A percentile compares a stretch with the other conserved stretches of the same genome.
Evolutionary conservation across 306 rosid species (phyloP).

Genomic region (Dicorynia guianensis): DNA sequence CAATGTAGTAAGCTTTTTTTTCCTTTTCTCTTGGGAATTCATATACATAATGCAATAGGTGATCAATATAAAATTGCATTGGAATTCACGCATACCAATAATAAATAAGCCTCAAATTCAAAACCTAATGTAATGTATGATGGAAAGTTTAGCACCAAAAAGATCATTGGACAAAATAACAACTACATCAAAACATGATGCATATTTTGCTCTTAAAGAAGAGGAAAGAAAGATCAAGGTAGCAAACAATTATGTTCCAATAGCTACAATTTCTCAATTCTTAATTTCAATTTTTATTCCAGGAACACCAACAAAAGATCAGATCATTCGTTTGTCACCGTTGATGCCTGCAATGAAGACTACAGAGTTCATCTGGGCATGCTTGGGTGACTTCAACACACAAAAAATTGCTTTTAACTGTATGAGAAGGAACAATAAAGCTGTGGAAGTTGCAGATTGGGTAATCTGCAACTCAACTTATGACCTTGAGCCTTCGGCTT

Average conservation of each 20-base stretch:
- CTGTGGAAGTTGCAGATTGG: conserved; percentile 33
- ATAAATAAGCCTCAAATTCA: not conserved
- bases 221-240: not conserved
- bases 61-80: not conserved
- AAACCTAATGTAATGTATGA: not conserved
- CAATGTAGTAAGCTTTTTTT: not conserved
- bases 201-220: not conserved
- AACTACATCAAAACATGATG: not conserved
- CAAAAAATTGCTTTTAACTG: conserved; percentile 27
- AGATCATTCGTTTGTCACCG: conserved; percentile 37
- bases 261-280: not conserved
- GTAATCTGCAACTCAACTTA: conserved; percentile 49
- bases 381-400: not conserved
- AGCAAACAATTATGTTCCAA: not conserved
- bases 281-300: not conserved
- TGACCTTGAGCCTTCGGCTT: conserved; percentile 43
- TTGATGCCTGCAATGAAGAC: conserved; percentile 41
- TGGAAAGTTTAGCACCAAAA: no score
- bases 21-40: not conserved
- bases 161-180: no score
- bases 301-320: conserved; percentile 42
- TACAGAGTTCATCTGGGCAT: conserved; percentile 27
- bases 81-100: not conserved
- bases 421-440: not conserved
- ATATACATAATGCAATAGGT: not conserved